These are phyloP conservation scores for Tricholoma furcatifolium DNA, from an alignment of 768 basidiomycete genomes.

Conservation along the genomic window DNA sequence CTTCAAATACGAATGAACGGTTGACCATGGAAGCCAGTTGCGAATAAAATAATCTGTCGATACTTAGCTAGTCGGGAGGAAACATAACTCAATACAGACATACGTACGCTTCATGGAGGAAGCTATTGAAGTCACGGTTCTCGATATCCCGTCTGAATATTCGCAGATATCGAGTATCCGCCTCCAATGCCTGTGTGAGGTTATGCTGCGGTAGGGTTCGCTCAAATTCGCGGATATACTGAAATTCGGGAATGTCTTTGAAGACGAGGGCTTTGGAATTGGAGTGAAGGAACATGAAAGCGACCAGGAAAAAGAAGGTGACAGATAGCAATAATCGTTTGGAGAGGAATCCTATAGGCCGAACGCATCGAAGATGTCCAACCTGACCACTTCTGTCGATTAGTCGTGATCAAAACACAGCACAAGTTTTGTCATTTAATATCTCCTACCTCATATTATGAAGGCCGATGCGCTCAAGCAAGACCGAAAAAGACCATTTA, in stretches of 20 bases:
- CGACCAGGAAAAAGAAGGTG: too few species aligned
- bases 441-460: too few species aligned
- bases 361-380: too few species aligned
- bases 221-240: conserved; percentile 18
- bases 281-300: too few species aligned
- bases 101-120: conserved; percentile 54
- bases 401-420: too few species aligned
- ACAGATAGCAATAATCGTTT: too few species aligned
- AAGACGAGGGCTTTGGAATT: background rate
- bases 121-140: conserved; percentile 60
- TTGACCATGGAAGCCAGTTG: conserved; percentile 51
- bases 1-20: conserved; percentile 58
- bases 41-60: conserved; percentile 41
- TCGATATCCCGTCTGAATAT: conserved; percentile 49
- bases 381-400: too few species aligned
- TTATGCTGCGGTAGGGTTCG: conserved; percentile 18
- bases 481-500: too few species aligned
- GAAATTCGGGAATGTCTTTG: conserved; percentile 15
- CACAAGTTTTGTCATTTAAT: too few species aligned
- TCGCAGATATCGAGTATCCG: conserved; percentile 34
- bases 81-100: background rate
- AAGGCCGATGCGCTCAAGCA: too few species aligned
- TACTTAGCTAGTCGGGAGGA: background rate
- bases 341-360: too few species aligned
- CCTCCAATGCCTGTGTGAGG: background rate